Evolutionary conservation across 495 filamentous ascomycete genomes (phyloP), one percentile per base, ranked within the genome.

Genomic region (Symbiotaphrina buchneri): DNA sequence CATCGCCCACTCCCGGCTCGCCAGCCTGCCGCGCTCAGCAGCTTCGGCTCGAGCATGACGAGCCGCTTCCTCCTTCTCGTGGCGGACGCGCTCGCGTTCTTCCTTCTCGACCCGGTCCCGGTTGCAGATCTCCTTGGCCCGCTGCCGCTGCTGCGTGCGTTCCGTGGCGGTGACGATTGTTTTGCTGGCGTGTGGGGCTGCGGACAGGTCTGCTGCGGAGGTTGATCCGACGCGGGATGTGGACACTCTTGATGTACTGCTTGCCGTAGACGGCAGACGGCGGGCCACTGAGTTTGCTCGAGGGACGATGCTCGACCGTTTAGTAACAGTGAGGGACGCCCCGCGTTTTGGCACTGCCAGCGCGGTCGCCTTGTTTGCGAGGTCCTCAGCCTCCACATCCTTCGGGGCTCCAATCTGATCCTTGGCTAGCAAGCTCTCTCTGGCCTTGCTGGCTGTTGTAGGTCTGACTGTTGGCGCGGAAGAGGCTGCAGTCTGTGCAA

Each of bases 1-100:
- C n/a, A n/a, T n/a, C 3, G 71, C 72, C 74, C 74, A 80, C 49
- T 71, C 66, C 21, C 73, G 49, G 34, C 67, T 69, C 30, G 63
- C 54, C 42, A 58, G 47, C 32, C 72, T 52, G 10, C 68, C 68
- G 35, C 70, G 46, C 49, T 79, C 74, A 0, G 74, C 71, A 6
- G 74, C 74, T 41, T 61, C 61, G 38, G 63, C 55, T 30, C 70
- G 51, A 4, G 71, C 68, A 37, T 54, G 51, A 42, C 61, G 63
- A 4, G 65, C 58, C 7, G 62, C 56, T 25, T 55, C 51, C 45
- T 73, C 69, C 27, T 66, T 57, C 30, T 63, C 62, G n/a, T 49
- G 46, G 37, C 47, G 58, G 43, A 62, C 60, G 13, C 49, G 50
- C 39, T 66, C 61, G 13, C 58, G 52, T 27, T 61, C 59, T 17